Evolutionary conservation across 2,329 filamentous ascomycete species (phyloP), one percentile per base, ranked within the genome.

Genomic region (Triangularia setosa): DNA sequence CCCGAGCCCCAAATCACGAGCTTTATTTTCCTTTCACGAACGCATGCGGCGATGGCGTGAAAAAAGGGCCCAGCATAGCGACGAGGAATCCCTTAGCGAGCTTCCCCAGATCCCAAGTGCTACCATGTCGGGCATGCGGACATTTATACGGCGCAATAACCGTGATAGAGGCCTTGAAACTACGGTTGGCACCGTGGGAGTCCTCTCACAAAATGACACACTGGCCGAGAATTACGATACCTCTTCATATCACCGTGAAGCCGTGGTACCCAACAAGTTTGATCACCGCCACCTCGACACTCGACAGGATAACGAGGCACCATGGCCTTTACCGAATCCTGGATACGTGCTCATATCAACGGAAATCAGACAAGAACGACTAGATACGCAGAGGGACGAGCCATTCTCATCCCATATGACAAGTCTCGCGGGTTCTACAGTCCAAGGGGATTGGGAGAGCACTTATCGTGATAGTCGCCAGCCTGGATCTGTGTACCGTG

Each of bases 41-140:
- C 61, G 54, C 40, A 64, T 35, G 64, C 58, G 24, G 62, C 53
- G n/a, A 59, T 28, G 24, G 25, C 55, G 55, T 1, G 65, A 57
- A 63, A 60, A 33, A 11, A 59, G 30, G 21, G 52, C 21, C 11
- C 64, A 7, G 11, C 30, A 48, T 18, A 25, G 28, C 61, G 58
- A 33, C 40, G 30, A 30, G 33, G 35, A 23, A 8, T 55, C 11
- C 28, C 56, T 18, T 30, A 63, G 54, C 59, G 60, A 63, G 27
- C 63, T 67, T 12, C 65, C 65, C 4, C 62, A 58, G 24, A 48
- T 67, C 27, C 65, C 65, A 27, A 61, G 63, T 24, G 63, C 65
- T n/a, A 48, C 62, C 16, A 63, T 67, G 56, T 61, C 63, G 24
- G 65, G 65, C 18, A 28, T 67, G 57, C 60, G 63, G 27, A 67